phyloP scores from a whole-genome alignment of 2,329 filamentous ascomycete genomes.

The Plectosphaerella cucumerina region DNA sequence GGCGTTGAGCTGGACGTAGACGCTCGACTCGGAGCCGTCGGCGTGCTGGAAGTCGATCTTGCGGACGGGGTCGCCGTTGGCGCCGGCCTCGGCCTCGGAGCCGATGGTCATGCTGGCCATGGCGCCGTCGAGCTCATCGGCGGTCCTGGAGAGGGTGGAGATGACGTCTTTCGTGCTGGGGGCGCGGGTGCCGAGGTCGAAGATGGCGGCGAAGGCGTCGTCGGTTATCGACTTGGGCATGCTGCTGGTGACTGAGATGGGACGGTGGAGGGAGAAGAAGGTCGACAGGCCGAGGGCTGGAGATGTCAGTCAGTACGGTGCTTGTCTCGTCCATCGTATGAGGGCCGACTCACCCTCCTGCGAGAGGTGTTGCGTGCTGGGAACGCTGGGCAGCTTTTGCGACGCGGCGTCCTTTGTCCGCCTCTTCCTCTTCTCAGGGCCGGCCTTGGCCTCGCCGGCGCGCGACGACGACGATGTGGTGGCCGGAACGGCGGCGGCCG shows the following conservation, averaged over 20 bases:
- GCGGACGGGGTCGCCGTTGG: constrained; percentile 40
- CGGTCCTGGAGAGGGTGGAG: constrained; percentile 58
- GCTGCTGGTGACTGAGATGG: constrained; percentile 81
- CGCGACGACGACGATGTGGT: constrained; percentile 33
- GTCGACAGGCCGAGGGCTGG: constrained; percentile 81
- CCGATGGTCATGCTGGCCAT: constrained; percentile 49
- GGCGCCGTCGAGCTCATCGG: constrained; percentile 55
- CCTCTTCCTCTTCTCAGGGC: constrained; percentile 50
- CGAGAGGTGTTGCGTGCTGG: constrained; percentile 68
- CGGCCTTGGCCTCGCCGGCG: constrained; percentile 35
- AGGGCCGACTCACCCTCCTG: constrained; percentile 51
- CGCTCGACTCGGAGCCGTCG: constrained; percentile 52
- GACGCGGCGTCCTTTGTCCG: constrained; percentile 46
- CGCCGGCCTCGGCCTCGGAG: constrained; percentile 34
- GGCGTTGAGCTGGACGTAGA: constrained; percentile 64
- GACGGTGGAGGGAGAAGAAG: constrained; percentile 94
- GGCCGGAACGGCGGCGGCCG: constrained; percentile 44
- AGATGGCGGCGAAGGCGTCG: constrained; percentile 81
- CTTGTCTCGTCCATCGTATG: neutral
- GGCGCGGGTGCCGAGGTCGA: constrained; percentile 52
- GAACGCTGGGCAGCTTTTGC: constrained; percentile 66
- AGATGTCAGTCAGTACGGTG: constrained; percentile 4
- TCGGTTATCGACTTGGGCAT: constrained; percentile 69
- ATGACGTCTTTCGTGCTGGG: constrained; percentile 59
- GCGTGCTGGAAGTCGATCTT: constrained; percentile 51